phyloP scores from a whole-genome alignment of 1,284 basidiomycete species.

The Limonomyces culmigenus region DNA sequence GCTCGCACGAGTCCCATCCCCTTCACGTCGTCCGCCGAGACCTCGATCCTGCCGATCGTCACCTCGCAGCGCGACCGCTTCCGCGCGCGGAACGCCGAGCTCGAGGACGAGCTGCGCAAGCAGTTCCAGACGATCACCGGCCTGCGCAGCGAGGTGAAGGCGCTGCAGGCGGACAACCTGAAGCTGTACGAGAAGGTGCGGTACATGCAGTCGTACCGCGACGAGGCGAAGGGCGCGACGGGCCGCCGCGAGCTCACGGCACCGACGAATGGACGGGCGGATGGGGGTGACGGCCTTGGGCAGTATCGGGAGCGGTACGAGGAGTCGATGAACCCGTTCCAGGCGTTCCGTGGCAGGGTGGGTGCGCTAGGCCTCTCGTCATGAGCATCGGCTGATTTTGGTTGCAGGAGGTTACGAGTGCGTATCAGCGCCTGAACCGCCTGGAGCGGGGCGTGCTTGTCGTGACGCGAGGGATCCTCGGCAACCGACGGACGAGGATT shows the following conservation, averaged over 20 bases:
- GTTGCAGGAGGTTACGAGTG: constrained; percentile 76
- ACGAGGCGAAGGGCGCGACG: constrained; percentile 30
- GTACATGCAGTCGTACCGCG: constrained; percentile 88
- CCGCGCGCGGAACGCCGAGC: constrained; percentile 86
- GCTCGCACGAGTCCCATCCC: constrained; percentile 43
- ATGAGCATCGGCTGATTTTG: not conserved
- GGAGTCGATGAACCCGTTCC: constrained; percentile 94
- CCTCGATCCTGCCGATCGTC: constrained; percentile 88
- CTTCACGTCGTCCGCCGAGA: constrained; percentile 63
- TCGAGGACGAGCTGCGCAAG: constrained; percentile 93
- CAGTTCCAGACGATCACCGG: constrained; percentile 91
- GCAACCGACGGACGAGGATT: constrained; percentile 71
- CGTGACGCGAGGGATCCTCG: constrained; percentile 74
- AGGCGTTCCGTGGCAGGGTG: constrained; percentile 87
- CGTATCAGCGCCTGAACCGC: constrained; percentile 83
- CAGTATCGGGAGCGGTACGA: constrained; percentile 89
- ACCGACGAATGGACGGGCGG: constrained; percentile 53
- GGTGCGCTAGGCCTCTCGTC: constrained; percentile 12
- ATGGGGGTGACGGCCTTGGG: constrained; percentile 54
- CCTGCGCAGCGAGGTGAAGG: constrained; percentile 75
- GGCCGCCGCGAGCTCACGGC: constrained; percentile 26
- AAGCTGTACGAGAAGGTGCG: constrained; percentile 94
- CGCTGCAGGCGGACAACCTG: constrained; percentile 80
- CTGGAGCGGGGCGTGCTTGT: constrained; percentile 79
- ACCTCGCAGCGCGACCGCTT: constrained; percentile 94